Evolutionary conservation across 768 basidiomycete species (phyloP).

Genomic region (Amanita inopinata): DNA sequence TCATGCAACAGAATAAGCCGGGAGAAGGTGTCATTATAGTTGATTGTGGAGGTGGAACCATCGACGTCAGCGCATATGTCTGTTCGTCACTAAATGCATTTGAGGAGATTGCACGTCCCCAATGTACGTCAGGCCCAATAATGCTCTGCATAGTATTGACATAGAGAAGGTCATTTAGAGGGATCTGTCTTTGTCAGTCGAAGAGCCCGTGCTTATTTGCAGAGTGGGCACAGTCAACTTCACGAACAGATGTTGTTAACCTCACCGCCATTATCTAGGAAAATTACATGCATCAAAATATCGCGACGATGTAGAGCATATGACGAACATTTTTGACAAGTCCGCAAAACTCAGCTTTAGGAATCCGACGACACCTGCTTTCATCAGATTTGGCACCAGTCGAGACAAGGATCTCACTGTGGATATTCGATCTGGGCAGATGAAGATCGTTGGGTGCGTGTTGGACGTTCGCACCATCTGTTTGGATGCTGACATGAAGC

Average conservation of each 20-base stretch:
- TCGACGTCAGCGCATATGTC: conserved; percentile 49
- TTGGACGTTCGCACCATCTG: neutral
- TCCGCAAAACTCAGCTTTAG: conserved; percentile 37
- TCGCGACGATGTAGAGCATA: conserved; percentile 30
- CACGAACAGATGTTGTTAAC: no score
- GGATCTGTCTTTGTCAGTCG: conserved; percentile 44
- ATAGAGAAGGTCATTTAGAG: conserved; percentile 33
- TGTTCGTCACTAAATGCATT: conserved; percentile 25
- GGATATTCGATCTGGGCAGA: conserved; percentile 36
- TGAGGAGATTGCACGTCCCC: conserved; percentile 38
- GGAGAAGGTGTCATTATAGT: conserved; percentile 41
- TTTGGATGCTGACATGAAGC: neutral
- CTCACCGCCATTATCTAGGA: no score
- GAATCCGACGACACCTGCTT: conserved; percentile 28
- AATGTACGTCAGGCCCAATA: conserved; percentile 23
- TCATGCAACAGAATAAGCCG: no score
- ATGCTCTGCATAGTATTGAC: neutral
- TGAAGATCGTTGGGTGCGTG: conserved; percentile 30
- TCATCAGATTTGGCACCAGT: conserved; percentile 36
- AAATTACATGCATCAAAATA: conserved; percentile 32
- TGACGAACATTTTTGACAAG: conserved; percentile 34
- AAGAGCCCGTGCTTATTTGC: conserved; percentile 29
- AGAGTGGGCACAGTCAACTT: conserved; percentile 23
- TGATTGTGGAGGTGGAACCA: conserved; percentile 56
- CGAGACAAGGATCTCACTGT: conserved; percentile 29